These are phyloP conservation scores for Stephanodiscus minutulus DNA, from an alignment of 108 stramenopile genomes.

Conservation along the genomic window DNA sequence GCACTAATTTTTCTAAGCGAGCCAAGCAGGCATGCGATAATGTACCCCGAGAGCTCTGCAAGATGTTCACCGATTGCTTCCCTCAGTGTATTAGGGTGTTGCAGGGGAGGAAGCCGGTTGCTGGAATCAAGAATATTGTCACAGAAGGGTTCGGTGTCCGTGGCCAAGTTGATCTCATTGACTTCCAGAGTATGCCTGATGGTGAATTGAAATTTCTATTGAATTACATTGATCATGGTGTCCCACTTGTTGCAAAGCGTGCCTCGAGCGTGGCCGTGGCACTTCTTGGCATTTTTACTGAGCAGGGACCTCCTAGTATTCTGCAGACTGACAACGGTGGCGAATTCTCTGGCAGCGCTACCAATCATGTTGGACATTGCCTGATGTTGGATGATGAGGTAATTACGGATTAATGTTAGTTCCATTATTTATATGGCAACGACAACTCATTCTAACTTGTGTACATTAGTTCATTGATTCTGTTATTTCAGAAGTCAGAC, in stretches of 20 bases:
- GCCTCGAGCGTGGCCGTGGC: slow-evolving; percentile 2
- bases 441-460: no score
- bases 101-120: slow-evolving; percentile 10
- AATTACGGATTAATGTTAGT: no score
- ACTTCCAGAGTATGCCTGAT: slow-evolving; percentile 44
- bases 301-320: background rate
- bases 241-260: slow-evolving; percentile 8
- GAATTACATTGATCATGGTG: slow-evolving; percentile 27
- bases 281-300: slow-evolving; percentile 10
- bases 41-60: background rate
- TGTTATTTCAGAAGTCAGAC: background rate
- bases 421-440: no score
- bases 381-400: background rate
- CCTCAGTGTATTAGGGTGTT: background rate
- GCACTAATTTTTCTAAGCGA: background rate
- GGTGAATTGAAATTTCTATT: slow-evolving; percentile 21
- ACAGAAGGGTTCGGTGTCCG: slow-evolving; percentile 23
- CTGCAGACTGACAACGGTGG: background rate
- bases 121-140: slow-evolving; percentile 25
- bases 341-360: slow-evolving; percentile 1
- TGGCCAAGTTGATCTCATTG: slow-evolving; percentile 33
- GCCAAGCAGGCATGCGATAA: background rate
- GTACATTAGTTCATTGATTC: background rate
- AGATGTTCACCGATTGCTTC: background rate
- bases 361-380: no score